Evolutionary conservation across 2,329 filamentous ascomycete species (phyloP).

Genomic region (Fonsecaea multimorphosa): DNA sequence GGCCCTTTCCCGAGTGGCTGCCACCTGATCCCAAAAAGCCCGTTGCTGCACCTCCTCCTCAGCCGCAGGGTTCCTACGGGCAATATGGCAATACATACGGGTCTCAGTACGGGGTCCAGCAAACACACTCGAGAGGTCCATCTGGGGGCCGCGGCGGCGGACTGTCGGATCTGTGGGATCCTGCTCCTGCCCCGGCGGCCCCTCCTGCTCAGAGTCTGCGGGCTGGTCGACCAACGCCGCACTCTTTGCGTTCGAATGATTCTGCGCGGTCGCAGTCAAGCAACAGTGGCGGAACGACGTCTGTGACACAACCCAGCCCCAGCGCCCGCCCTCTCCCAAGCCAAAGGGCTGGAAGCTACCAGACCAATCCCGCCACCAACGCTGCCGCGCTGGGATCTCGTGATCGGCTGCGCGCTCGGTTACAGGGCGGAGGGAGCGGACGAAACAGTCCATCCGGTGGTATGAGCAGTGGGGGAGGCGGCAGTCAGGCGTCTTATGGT

Average conservation of each 20-base stretch:
- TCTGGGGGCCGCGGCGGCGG: slow-evolving; percentile 54
- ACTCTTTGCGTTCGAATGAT: slow-evolving; percentile 35
- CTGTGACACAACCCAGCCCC: slow-evolving; percentile 34
- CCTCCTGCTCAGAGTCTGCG: slow-evolving; percentile 38
- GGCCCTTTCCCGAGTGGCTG: slow-evolving; percentile 82
- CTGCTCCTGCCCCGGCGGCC: slow-evolving; percentile 42
- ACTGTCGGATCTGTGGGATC: slow-evolving; percentile 66
- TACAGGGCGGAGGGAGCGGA: slow-evolving; percentile 66
- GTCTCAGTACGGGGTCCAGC: slow-evolving; percentile 42
- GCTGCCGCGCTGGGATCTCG: slow-evolving; percentile 46
- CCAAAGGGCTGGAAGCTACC: slow-evolving; percentile 76
- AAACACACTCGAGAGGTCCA: slow-evolving; percentile 43
- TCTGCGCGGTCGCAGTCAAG: slow-evolving; percentile 28
- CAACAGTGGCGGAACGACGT: slow-evolving; percentile 17
- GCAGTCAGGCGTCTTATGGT: slow-evolving; percentile 28
- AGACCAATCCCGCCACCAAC: slow-evolving; percentile 56
- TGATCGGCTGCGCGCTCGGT: slow-evolving; percentile 75
- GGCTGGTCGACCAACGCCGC: slow-evolving; percentile 43
- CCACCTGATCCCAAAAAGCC: slow-evolving; percentile 84
- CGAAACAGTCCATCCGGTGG: slow-evolving; percentile 36
- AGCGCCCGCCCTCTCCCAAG: slow-evolving; percentile 69
- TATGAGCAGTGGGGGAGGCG: slow-evolving; percentile 22
- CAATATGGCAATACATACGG: slow-evolving; percentile 54
- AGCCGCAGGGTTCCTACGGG: slow-evolving; percentile 58
- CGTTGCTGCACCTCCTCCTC: slow-evolving; percentile 54